Conservation (phyloP, 1,284 basidiomycete genomes). For the Irpex lacteus region DNA sequence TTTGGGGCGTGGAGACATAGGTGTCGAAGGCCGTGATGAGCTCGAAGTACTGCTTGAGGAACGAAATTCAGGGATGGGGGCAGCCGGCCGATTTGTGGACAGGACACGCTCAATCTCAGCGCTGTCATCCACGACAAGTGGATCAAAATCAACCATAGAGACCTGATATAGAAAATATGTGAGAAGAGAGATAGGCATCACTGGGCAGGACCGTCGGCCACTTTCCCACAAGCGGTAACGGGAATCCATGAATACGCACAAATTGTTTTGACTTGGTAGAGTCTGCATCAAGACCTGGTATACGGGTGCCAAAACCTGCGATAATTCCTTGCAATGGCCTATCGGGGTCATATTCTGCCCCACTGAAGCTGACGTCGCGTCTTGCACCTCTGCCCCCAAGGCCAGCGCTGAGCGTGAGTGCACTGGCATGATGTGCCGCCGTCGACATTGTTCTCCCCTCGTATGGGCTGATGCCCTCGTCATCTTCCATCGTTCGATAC, state of each 20-base stretch:
- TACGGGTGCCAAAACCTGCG: constrained; percentile 48
- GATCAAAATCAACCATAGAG: constrained; percentile 38
- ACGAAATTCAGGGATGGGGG: constrained; percentile 37
- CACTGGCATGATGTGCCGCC: constrained; percentile 83
- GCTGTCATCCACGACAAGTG: constrained; percentile 56
- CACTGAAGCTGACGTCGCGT: constrained; percentile 61
- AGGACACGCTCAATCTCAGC: constrained; percentile 63
- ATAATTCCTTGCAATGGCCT: constrained; percentile 75
- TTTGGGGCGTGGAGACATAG: constrained; percentile 45
- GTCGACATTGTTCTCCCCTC: constrained; percentile 74
- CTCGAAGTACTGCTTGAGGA: constrained; percentile 43
- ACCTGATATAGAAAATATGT: constrained; percentile 7
- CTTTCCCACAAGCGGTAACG: background rate
- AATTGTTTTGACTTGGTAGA: constrained; percentile 45
- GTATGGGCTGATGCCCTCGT: constrained; percentile 64
- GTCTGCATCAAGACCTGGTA: constrained; percentile 52
- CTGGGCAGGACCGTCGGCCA: background rate
- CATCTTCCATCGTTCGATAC: constrained; percentile 50
- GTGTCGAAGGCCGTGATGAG: constrained; percentile 35
- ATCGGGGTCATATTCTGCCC: constrained; percentile 86
- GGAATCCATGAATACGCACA: constrained; percentile 32
- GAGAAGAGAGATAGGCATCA: background rate
- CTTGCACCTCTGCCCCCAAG: constrained; percentile 51
- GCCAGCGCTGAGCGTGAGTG: constrained; percentile 81
- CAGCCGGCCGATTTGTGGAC: constrained; percentile 40